phyloP scores from a whole-genome alignment of 2,329 filamentous ascomycete species.

The Xylariaceae sp. region DNA sequence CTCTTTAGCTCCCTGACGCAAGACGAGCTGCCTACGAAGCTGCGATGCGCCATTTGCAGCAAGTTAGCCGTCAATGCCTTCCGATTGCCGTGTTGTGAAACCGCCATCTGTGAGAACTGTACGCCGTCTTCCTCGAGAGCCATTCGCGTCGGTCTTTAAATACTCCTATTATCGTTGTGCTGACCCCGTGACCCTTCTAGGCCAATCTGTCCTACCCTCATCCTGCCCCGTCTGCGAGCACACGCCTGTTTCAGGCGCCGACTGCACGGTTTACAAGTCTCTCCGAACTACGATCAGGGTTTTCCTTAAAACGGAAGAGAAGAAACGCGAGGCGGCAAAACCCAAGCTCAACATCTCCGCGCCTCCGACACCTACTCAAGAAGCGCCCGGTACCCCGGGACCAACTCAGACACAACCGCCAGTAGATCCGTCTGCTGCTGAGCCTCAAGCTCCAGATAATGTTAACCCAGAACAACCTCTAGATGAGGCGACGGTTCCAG shows the following conservation, averaged over 20 bases:
- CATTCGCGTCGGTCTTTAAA: conserved; percentile 7
- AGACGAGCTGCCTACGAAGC: conserved; percentile 90
- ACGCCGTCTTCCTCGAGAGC: conserved; percentile 32
- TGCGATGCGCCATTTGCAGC: conserved; percentile 90
- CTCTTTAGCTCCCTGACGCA: conserved; percentile 62
- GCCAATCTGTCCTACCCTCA: conserved; percentile 68
- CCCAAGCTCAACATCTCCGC: conserved; percentile 42
- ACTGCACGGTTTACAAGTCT: conserved; percentile 84
- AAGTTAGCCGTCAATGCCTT: conserved; percentile 87
- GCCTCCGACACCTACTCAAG: conserved; percentile 40
- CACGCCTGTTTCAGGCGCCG: conserved; percentile 75
- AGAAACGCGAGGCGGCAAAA: conserved; percentile 69
- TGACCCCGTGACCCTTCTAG: conserved; percentile 38
- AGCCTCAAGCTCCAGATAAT: conserved; percentile 11
- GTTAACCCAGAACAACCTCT: conserved; percentile 14
- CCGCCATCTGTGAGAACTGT: conserved; percentile 90
- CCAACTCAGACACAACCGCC: conserved; percentile 30
- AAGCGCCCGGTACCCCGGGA: conserved; percentile 36
- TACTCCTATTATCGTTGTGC: conserved; percentile 5
- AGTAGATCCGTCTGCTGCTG: conserved; percentile 20
- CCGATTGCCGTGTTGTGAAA: conserved; percentile 89
- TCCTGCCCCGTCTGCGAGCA: conserved; percentile 93
- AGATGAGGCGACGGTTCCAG: conserved; percentile 3
- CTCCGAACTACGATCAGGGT: conserved; percentile 89
- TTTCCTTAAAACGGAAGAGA: conserved; percentile 85